phyloP scores from a whole-genome alignment of 2,329 filamentous ascomycete genomes.

The Ophiostoma sp. region DNA sequence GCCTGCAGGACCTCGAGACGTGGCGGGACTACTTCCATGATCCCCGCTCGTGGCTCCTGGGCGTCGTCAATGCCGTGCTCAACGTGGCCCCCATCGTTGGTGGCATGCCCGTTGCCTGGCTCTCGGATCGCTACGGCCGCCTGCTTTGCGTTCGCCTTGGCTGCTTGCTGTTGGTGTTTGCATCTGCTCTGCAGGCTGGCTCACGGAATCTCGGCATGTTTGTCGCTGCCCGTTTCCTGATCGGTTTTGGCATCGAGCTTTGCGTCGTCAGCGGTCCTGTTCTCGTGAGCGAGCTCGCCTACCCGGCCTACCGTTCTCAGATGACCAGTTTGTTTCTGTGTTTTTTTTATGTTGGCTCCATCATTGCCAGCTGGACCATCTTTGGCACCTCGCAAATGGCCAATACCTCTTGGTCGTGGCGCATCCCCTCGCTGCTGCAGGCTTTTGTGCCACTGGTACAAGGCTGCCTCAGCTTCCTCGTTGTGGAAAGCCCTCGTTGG shows the following conservation, averaged over 20 bases:
- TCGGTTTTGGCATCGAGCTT: slow-evolving; percentile 56
- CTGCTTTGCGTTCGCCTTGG: slow-evolving; percentile 37
- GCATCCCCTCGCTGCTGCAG: not conserved
- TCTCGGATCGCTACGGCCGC: slow-evolving; percentile 54
- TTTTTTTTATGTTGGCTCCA: not conserved
- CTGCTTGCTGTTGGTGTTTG: slow-evolving; percentile 31
- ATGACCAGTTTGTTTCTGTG: not conserved
- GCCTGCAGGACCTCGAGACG: slow-evolving; percentile 38
- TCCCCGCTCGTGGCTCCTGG: slow-evolving; percentile 34
- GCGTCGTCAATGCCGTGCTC: slow-evolving; percentile 35
- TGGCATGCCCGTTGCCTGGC: slow-evolving; percentile 50
- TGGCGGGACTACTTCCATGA: slow-evolving; percentile 41
- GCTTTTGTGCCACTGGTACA: not conserved
- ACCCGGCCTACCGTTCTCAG: not conserved
- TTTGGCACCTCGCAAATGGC: not conserved
- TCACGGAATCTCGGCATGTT: slow-evolving; percentile 46
- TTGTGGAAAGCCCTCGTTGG: not conserved
- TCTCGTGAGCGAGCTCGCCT: not conserved
- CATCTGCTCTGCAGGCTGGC: slow-evolving; percentile 38
- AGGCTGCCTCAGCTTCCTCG: not conserved
- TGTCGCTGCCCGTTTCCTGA: slow-evolving; percentile 53
- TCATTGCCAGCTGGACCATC: not conserved
- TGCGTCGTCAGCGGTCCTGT: not conserved
- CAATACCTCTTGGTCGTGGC: not conserved
- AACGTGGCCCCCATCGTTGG: slow-evolving; percentile 37